Base-by-base conservation (phyloP, 2,329 filamentous ascomycete genomes). In the Cephalotrichum gorgonifer region DNA sequence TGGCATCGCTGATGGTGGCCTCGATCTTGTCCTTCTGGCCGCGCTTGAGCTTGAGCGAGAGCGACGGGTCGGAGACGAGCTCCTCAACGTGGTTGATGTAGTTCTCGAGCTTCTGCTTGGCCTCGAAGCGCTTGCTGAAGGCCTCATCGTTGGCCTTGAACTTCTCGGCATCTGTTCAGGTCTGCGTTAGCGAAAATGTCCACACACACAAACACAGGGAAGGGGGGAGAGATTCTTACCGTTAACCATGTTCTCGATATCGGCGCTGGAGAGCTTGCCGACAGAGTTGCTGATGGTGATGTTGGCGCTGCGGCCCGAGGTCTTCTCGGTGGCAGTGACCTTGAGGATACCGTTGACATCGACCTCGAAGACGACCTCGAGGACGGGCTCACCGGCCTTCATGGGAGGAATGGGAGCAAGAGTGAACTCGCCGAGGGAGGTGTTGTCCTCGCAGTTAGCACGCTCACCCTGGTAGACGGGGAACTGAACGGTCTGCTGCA, bases 301-400 rank as follows among this genome's bases (percentile, higher is more conserved):
- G 83, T 98, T 98, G 73, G 93, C 93, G 65, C 80, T 93, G 69
- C 93, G 90, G 64, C 93, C 93, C 30, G 93, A 95, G 60, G 88
- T 91, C 84, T 98, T 98, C 82, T 98, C 93, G 44, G 91, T 96
- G 58, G 93, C 93, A 55, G 91, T 97, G 64, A 97, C 93, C 84
- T 98, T 98, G 58, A 98, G 85, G 69, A 96, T 95, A 85, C 93
- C 93, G 79, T 98, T 98, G 80, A 96, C 93, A 61, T 98, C 93
- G 65, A 98, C 93, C 77, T 98, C 93, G 74, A 98, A 97, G 69
- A 97, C 89, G 60, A 91, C 87, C 75, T 98, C 93, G 43, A 98
- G 86, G 57, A 95, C 90, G 60, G 93, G 87, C 68, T 98, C 93
- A 68, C 93, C 91, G 64, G 93, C 91, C 64, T 84, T 85, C 88